phyloP scores from a whole-genome alignment of 2,329 filamentous ascomycete genomes.

The Aspergillus niger region DNA sequence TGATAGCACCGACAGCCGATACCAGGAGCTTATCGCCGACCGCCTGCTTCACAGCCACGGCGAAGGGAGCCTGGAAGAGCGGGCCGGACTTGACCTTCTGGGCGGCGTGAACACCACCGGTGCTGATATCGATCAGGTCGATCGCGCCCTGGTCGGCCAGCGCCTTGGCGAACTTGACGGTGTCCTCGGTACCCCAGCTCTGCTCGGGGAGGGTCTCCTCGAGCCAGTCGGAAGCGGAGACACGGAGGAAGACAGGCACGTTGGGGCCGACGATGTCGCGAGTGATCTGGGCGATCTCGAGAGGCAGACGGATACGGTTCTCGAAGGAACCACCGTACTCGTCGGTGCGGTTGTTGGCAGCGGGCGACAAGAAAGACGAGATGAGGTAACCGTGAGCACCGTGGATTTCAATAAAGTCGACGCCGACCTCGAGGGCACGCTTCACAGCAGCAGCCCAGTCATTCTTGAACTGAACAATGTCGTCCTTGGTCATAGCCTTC shows the following conservation, averaged over 20 bases:
- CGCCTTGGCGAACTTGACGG: slow-evolving; percentile 62
- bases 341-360: slow-evolving; percentile 67
- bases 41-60: slow-evolving; percentile 69
- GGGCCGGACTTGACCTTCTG: slow-evolving; percentile 53
- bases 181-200: slow-evolving; percentile 69
- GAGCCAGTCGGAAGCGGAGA: slow-evolving; percentile 76
- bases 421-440: slow-evolving; percentile 67
- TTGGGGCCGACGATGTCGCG: slow-evolving; percentile 63
- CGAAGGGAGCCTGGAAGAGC: slow-evolving; percentile 74
- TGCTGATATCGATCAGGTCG: slow-evolving; percentile 81
- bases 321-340: slow-evolving; percentile 54
- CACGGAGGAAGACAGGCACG: slow-evolving; percentile 72
- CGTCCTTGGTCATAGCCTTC: slow-evolving; percentile 66
- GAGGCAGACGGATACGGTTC: slow-evolving; percentile 67
- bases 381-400: slow-evolving; percentile 78
- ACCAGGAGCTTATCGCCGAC: slow-evolving; percentile 73
- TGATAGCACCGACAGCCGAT: slow-evolving; percentile 74
- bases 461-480: slow-evolving; percentile 67
- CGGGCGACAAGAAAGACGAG: slow-evolving; percentile 68
- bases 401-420: slow-evolving; percentile 80
- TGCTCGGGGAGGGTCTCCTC: slow-evolving; percentile 60
- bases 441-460: slow-evolving; percentile 62
- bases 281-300: slow-evolving; percentile 67
- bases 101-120: slow-evolving; percentile 66
- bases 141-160: slow-evolving; percentile 70